Evolutionary conservation across 2,329 filamentous ascomycete genomes (phyloP).

Genomic region (Corynespora cassiicola): DNA sequence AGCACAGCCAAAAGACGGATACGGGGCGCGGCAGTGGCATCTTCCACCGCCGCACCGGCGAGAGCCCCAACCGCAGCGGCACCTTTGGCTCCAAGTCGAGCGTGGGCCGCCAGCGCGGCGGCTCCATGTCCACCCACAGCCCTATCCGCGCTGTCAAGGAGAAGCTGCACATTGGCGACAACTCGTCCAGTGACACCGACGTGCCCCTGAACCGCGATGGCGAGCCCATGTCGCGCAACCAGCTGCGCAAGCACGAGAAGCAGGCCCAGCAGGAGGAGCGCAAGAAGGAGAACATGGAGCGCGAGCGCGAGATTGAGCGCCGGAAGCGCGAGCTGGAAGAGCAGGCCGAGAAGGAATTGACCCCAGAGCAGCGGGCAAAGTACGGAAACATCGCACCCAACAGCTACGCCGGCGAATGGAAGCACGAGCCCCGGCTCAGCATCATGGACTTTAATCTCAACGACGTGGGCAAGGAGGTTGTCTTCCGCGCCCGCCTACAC

Average conservation of each 20-base stretch:
- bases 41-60: constrained; percentile 44
- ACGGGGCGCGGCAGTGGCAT: constrained; percentile 37
- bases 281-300: constrained; percentile 51
- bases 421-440: constrained; percentile 54
- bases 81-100: constrained; percentile 23
- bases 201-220: constrained; percentile 56
- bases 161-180: constrained; percentile 45
- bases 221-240: constrained; percentile 57
- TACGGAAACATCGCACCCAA: constrained; percentile 66
- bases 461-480: constrained; percentile 65
- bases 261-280: constrained; percentile 54
- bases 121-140: constrained; percentile 38
- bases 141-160: constrained; percentile 49
- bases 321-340: constrained; percentile 56
- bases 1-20: constrained; percentile 15
- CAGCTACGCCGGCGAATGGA: constrained; percentile 61
- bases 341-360: constrained; percentile 60
- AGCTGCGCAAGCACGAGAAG: constrained; percentile 56
- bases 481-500: constrained; percentile 76
- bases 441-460: constrained; percentile 59
- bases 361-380: constrained; percentile 63
- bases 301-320: constrained; percentile 52
- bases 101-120: constrained; percentile 27
- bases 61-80: constrained; percentile 38
- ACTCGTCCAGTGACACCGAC: constrained; percentile 41